Percentiles rank a stretch among this genome's conserved stretches.
Evolutionary conservation across 768 basidiomycete species (phyloP).

Genomic region (Inosperma sp.): DNA sequence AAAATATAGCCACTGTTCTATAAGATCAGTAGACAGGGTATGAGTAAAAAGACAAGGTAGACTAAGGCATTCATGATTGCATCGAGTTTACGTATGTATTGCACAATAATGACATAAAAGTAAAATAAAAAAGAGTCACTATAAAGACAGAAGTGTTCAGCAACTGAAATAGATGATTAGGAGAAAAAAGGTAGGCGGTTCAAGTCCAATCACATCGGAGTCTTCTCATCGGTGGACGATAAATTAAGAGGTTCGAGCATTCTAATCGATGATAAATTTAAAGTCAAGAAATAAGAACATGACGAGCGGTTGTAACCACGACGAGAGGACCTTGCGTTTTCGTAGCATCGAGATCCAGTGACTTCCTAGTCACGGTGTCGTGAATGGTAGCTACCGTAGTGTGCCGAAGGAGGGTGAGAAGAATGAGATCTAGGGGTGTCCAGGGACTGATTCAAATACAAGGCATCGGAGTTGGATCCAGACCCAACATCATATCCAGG

Average conservation of each 20-base stretch:
- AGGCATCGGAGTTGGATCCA: conserved; percentile 19
- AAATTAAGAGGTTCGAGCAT: conserved; percentile 23
- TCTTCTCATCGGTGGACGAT: conserved; percentile 35
- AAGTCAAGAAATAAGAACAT: conserved; percentile 37
- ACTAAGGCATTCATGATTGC: no score
- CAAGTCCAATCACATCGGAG: no score
- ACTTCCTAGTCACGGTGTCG: conserved; percentile 49
- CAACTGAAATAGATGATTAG: no score
- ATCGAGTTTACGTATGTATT: no score
- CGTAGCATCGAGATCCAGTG: conserved; percentile 36
- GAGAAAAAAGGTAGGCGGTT: no score
- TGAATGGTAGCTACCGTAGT: conserved; percentile 27
- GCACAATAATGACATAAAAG: no score
- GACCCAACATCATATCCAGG: conserved; percentile 24
- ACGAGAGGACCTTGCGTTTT: conserved; percentile 33
- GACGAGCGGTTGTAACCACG: conserved; percentile 40
- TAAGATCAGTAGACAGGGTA: no score
- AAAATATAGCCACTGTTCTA: no score
- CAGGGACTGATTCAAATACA: conserved; percentile 37
- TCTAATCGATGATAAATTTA: conserved; percentile 37
- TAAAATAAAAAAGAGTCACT: no score
- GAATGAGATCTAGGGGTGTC: conserved; percentile 36
- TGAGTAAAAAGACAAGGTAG: no score
- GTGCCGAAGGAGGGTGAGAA: conserved; percentile 27
- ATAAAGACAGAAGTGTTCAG: no score